These are phyloP conservation scores for Rhizophagus clarus DNA, from an alignment of 192 early-diverging fungal species.

Conservation along the genomic window DNA sequence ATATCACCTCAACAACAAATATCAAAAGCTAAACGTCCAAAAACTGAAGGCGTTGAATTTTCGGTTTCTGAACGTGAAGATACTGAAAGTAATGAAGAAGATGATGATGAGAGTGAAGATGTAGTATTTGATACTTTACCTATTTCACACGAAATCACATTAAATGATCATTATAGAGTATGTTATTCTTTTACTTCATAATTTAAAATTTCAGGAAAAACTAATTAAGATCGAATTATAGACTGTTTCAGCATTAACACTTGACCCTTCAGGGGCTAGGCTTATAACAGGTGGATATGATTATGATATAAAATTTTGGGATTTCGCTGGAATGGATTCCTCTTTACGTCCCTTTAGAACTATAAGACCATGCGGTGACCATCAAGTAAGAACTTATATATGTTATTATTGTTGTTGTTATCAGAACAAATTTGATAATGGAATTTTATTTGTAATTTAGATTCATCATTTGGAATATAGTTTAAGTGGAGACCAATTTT, in stretches of 20 bases:
- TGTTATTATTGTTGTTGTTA: neutral
- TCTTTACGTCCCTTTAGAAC: conserved; percentile 74
- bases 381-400: conserved; percentile 46
- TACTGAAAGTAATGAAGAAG: conserved; percentile 47
- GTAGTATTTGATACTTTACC: conserved; percentile 53
- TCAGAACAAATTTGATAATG: too few relatives aligned
- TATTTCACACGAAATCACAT: conserved; percentile 66
- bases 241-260: conserved; percentile 76
- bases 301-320: conserved; percentile 86
- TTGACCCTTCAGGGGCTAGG: conserved; percentile 82
- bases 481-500: conserved; percentile 69
- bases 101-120: conserved; percentile 33
- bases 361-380: conserved; percentile 76
- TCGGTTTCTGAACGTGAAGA: conserved; percentile 19
- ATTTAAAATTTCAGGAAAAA: neutral
- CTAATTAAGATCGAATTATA: conserved; percentile 29
- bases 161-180: conserved; percentile 70
- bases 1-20: neutral
- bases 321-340: conserved; percentile 88
- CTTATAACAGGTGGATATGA: conserved; percentile 82
- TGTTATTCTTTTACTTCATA: neutral
- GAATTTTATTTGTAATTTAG: conserved; percentile 33
- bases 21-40: conserved; percentile 1
- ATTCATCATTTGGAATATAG: conserved; percentile 83
- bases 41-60: neutral